phyloP scores from a whole-genome alignment of 768 basidiomycete genomes.

The Russula foetens region DNA sequence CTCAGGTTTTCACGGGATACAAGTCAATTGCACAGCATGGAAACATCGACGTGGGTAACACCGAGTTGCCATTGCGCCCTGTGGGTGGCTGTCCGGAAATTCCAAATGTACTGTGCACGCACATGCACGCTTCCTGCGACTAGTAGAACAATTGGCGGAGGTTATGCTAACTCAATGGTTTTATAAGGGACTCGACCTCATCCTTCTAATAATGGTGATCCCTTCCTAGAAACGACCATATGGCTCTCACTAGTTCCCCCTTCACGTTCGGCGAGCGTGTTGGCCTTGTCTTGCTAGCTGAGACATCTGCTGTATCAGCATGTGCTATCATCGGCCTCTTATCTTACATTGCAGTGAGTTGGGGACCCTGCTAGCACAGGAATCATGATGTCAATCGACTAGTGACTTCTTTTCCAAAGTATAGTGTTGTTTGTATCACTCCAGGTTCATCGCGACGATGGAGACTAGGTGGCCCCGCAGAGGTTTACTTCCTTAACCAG shows the following conservation, averaged over 20 bases:
- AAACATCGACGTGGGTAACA: no score
- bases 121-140: no score
- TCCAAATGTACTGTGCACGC: no score
- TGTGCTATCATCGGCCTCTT: slow-evolving; percentile 20
- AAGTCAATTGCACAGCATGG: no score
- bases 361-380: neutral
- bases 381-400: neutral
- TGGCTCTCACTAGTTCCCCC: neutral
- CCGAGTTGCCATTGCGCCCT: no score
- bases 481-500: slow-evolving; percentile 25
- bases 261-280: slow-evolving; percentile 22
- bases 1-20: no score
- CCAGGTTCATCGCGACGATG: slow-evolving; percentile 15
- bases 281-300: slow-evolving; percentile 22
- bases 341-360: slow-evolving; percentile 21
- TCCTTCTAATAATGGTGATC: neutral
- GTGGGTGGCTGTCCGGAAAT: no score
- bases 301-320: slow-evolving; percentile 21
- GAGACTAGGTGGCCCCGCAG: slow-evolving; percentile 19
- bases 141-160: no score
- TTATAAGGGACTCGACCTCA: neutral
- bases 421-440: slow-evolving; percentile 16
- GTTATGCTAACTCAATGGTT: neutral
- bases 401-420: slow-evolving; percentile 5
- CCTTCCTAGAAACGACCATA: neutral